Evolutionary conservation across 805 yeast genomes (phyloP), one percentile per base, ranked within the genome.

Genomic region (Huiozyma naganishii): DNA sequence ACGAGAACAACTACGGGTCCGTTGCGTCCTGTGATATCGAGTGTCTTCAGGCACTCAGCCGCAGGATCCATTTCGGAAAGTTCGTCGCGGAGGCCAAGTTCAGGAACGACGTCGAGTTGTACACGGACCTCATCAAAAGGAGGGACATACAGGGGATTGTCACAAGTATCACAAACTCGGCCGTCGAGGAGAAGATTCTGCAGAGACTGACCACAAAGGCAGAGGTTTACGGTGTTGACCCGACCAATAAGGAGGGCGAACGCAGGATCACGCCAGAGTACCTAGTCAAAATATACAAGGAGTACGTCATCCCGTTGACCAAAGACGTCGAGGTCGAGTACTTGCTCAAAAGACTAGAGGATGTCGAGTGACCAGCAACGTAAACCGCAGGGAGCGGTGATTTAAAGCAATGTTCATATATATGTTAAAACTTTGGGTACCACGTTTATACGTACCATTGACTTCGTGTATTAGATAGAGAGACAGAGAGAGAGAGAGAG

Each of bases 71-170:
- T 65, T 92, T 90, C 66, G 98, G 98, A 41, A 85, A 84, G 65
- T 92, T 90, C 70, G 98, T 92, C 7, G 98, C 98, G 5, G 98
- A 92, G 62, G 83, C 95, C 38, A 92, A 92, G 65, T 92, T 78
- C 63, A 79, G 72, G 54, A 67, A 70, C 28, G 92, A 89, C 48
- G 72, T 69, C 32, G 84, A 75, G 41, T 62, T 61, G 41, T 87
- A 80, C 67, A 76, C 76, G 1, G 66, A 72, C 52, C 65, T 88
- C 52, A 92, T 92, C 52, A 59, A 67, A 48, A 75, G 71, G 0
- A 72, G 69, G 45, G 95, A 92, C 59, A 65, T 76, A 6, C 67
- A 69, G 9, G 95, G 90, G 0, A 81, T 92, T 40, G 84, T 80
- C 55, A 77, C 68, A 17, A 81, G 84, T 35, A 90, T 92, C 52